Base-by-base conservation (phyloP, 176 grass and related monocot species). In the Thalia dealbata region DNA sequence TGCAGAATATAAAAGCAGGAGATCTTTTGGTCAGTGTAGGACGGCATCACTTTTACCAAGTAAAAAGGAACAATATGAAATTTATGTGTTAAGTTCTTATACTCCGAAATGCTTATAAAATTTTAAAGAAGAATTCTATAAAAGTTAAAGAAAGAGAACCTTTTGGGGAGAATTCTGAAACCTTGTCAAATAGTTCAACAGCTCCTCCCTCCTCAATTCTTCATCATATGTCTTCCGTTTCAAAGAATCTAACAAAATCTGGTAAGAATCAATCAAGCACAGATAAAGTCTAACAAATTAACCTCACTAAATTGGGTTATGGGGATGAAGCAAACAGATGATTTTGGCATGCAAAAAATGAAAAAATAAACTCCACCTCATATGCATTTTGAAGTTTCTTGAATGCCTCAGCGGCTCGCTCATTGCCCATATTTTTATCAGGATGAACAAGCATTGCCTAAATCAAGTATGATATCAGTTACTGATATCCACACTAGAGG, bases 381-480 rank as follows among this genome's bases (percentile, higher is more conserved):
- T 99, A 99, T 81, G 90, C 90, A 79, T 93, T 99, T 93, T 99
- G 95, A 83, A 99, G 90, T 78, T 91, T 99, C 84, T 99, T 99
- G 86, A 99, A 99, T 84, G 95, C 90, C 79, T 99, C 95, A 26
- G 90, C 90, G 80, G 95, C 90, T 88, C 92, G 91, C 82, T 99
- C 90, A 78, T 99, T 99, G 58, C 90, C 87, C 85, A 99, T 92
- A 73, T 99, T 99, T 83, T 99, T 99, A 82, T 99, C 95, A 75
- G 95, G 95, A 75, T 99, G 95, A 65, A 99, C 95, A 78, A 99
- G 81, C 95, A 99, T 99, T 88, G 95, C 95, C 95, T 99, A 82
- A 26, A 88, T 52, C 44, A 55, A 26, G 42, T 69, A 50, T 80
- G 10, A 28, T 5, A 5, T 55, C 64, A 75, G 19, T n/a, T n/a